Conservation (phyloP, 2,329 filamentous ascomycete species). For the Chaetomiaceae sp. region DNA sequence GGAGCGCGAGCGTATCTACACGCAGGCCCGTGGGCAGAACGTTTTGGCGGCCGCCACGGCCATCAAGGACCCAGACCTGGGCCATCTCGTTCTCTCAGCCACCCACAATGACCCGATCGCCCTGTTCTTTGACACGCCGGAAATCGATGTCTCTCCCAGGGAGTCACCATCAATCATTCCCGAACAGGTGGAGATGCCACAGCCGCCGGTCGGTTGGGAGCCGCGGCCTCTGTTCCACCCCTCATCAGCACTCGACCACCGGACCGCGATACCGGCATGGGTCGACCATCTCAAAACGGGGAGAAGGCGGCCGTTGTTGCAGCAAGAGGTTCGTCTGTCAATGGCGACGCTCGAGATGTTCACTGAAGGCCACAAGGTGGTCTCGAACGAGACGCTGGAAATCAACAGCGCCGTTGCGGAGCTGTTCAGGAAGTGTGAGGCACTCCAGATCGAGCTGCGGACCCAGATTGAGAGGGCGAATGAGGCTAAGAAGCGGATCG, state of each 20-base stretch:
- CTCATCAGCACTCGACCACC: conserved; percentile 52
- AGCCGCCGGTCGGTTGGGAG: conserved; percentile 49
- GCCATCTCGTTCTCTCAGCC: conserved; percentile 56
- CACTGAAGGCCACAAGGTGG: conserved; percentile 64
- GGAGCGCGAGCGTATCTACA: conserved; percentile 51
- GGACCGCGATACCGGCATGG: conserved; percentile 46
- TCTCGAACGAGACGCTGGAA: conserved; percentile 62
- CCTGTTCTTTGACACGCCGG: conserved; percentile 54
- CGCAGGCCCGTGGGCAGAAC: conserved; percentile 42
- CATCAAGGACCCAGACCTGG: conserved; percentile 56
- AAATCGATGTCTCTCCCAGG: conserved; percentile 40
- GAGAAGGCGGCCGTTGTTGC: conserved; percentile 40
- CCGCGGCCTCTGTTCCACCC: conserved; percentile 62
- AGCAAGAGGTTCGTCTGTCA: conserved; percentile 63
- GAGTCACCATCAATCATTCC: conserved; percentile 37
- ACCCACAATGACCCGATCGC: conserved; percentile 53
- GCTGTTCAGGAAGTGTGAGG: conserved; percentile 64
- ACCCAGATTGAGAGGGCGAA: conserved; percentile 62
- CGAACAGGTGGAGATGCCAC: conserved; percentile 32
- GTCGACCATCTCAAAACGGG: conserved; percentile 40
- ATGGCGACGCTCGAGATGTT: conserved; percentile 65
- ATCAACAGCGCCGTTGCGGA: conserved; percentile 66
- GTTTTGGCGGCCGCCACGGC: conserved; percentile 48
- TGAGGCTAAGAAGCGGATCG: conserved; percentile 59
- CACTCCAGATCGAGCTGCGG: conserved; percentile 59